A percentile compares a stretch with the other conserved stretches of the same genome.
These are phyloP conservation scores for Hypoxylon sp. DNA, from an alignment of 2,329 filamentous ascomycete species.

Conservation along the genomic window DNA sequence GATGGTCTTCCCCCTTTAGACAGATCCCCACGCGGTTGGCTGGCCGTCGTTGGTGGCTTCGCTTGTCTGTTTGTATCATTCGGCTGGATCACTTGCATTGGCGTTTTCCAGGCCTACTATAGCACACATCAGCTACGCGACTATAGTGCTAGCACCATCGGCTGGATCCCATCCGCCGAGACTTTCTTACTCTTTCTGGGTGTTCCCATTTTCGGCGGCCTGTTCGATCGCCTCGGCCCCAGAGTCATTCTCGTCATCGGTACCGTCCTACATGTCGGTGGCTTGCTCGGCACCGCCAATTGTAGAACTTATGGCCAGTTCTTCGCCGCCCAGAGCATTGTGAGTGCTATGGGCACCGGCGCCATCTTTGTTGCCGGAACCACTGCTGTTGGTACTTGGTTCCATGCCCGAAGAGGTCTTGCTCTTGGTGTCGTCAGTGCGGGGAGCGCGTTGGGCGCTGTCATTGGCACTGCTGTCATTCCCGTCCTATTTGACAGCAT, in stretches of 20 bases:
- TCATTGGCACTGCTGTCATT: constrained; percentile 16
- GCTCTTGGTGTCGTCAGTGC: constrained; percentile 13
- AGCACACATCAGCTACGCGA: constrained; percentile 14
- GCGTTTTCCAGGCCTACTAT: constrained; percentile 20
- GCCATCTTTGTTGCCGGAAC: constrained; percentile 2
- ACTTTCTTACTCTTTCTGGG: constrained; percentile 6
- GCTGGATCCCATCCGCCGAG: constrained; percentile 13
- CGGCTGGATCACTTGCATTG: constrained; percentile 22
- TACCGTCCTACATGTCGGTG: constrained; percentile 8
- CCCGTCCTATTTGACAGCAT: constrained; percentile 18
- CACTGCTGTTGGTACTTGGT: constrained; percentile 1
- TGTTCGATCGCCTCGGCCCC: constrained; percentile 11
- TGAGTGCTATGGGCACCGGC: constrained; percentile 9
- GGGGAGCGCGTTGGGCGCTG: constrained; percentile 12
- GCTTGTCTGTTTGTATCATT: constrained; percentile 19
- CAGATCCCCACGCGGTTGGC: constrained; percentile 3
- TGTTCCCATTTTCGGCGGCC: constrained; percentile 10
- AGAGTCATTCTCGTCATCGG: constrained; percentile 6
- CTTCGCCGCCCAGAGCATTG: constrained; percentile 7
- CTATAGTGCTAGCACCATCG: constrained; percentile 11
- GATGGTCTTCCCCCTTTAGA: neutral
- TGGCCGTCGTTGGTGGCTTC: constrained; percentile 12
- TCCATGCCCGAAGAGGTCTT: constrained; percentile 9
- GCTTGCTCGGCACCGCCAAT: constrained; percentile 5
- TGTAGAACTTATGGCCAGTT: constrained; percentile 6